These are phyloP conservation scores for Alternaria triticimaculans DNA, from an alignment of 2,329 filamentous ascomycete species.

Conservation along the genomic window DNA sequence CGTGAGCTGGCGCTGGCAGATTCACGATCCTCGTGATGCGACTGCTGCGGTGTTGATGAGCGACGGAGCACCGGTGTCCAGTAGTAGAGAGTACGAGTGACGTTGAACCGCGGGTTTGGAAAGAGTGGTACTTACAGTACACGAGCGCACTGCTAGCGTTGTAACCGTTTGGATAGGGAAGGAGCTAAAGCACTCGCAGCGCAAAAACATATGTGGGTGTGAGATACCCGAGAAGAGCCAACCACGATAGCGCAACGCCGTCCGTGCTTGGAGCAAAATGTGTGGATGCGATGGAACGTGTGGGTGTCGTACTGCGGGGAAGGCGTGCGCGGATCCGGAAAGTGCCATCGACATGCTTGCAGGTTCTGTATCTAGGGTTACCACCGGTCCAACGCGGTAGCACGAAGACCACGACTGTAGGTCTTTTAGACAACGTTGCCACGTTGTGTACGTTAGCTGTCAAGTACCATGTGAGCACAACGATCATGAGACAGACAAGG, in stretches of 20 bases:
- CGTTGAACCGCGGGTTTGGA: background rate
- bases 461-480: background rate
- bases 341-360: slow-evolving; percentile 10
- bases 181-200: background rate
- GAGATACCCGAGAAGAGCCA: background rate
- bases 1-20: background rate
- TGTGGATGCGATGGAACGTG: background rate
- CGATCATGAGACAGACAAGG: background rate
- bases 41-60: slow-evolving; percentile 21
- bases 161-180: background rate
- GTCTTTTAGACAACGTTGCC: background rate
- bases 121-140: background rate
- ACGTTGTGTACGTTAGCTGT: background rate
- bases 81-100: background rate
- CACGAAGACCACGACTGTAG: background rate
- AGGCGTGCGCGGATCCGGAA: slow-evolving; percentile 7
- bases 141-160: background rate
- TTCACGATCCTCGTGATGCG: slow-evolving; percentile 23
- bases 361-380: background rate
- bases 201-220: background rate
- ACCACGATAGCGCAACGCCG: background rate
- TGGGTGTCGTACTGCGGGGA: slow-evolving; percentile 14
- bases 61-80: slow-evolving; percentile 9
- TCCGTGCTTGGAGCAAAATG: background rate
- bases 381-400: background rate